A percentile compares a stretch with the other conserved stretches of the same genome.
Evolutionary conservation across 1,284 basidiomycete genomes (phyloP).

Genomic region (Ceratobasidium sp.): DNA sequence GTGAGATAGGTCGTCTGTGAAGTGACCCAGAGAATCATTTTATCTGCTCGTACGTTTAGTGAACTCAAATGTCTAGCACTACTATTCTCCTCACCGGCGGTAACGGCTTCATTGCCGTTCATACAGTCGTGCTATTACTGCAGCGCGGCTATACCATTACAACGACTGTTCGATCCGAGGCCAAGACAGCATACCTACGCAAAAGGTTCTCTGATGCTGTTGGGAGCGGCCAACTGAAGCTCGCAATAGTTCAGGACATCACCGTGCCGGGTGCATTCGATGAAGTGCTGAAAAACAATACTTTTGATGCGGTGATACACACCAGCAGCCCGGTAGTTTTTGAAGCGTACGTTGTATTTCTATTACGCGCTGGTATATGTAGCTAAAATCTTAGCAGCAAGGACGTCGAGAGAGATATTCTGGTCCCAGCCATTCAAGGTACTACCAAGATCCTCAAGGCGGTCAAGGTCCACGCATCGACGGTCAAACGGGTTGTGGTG

Average conservation of each 20-base stretch:
- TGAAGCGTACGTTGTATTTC: not conserved
- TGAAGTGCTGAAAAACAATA: constrained; percentile 46
- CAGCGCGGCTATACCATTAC: constrained; percentile 35
- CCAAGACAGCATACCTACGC: constrained; percentile 45
- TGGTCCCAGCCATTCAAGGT: constrained; percentile 63
- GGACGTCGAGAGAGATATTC: constrained; percentile 55
- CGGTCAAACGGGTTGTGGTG: constrained; percentile 61
- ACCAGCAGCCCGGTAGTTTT: constrained; percentile 42
- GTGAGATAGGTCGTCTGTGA: too few relatives aligned
- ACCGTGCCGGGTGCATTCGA: constrained; percentile 49
- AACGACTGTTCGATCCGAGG: constrained; percentile 46
- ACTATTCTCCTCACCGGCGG: constrained; percentile 48
- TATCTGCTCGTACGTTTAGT: too few relatives aligned
- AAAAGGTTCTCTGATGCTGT: constrained; percentile 37
- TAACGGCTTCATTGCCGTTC: constrained; percentile 47
- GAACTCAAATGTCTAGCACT: too few relatives aligned
- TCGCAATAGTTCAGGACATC: constrained; percentile 45
- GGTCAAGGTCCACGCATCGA: constrained; percentile 51
- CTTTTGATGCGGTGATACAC: constrained; percentile 47
- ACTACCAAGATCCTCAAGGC: constrained; percentile 60
- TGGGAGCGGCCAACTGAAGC: constrained; percentile 30
- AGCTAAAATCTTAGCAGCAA: not conserved
- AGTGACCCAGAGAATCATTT: too few relatives aligned
- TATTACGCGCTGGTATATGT: not conserved
- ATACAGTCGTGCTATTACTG: constrained; percentile 35